Evolutionary conservation across 495 filamentous ascomycete species (phyloP).

Genomic region (Platismatia glauca): DNA sequence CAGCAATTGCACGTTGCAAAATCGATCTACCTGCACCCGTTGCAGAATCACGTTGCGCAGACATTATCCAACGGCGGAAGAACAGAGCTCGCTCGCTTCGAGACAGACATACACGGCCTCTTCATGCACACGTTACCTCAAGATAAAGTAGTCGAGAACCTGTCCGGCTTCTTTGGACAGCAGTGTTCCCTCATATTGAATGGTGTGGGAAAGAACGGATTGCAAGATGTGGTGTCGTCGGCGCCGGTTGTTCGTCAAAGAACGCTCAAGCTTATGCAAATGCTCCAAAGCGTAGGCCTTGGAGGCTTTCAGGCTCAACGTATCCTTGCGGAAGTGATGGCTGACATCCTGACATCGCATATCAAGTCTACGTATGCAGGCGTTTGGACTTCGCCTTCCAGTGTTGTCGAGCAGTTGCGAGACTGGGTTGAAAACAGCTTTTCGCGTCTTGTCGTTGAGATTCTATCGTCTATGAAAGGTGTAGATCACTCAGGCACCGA

Average conservation of each 20-base stretch:
- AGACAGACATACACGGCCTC: slow-evolving; percentile 54
- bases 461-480: slow-evolving; percentile 42
- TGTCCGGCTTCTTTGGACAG: slow-evolving; percentile 45
- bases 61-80: slow-evolving; percentile 27
- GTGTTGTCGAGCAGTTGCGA: slow-evolving; percentile 47
- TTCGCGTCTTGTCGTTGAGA: slow-evolving; percentile 55
- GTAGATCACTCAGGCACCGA: slow-evolving; percentile 21
- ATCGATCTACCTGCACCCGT: slow-evolving; percentile 39
- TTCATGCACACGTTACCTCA: slow-evolving; percentile 55
- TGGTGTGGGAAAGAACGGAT: slow-evolving; percentile 25
- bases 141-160: slow-evolving; percentile 38
- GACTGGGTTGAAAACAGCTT: slow-evolving; percentile 69
- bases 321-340: slow-evolving; percentile 67
- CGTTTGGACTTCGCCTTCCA: slow-evolving; percentile 49
- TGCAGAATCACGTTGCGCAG: slow-evolving; percentile 35
- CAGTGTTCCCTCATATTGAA: slow-evolving; percentile 50
- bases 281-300: slow-evolving; percentile 61
- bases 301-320: slow-evolving; percentile 66
- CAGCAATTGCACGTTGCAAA: slow-evolving; percentile 37
- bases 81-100: slow-evolving; percentile 41
- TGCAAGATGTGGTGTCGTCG: slow-evolving; percentile 24
- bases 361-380: slow-evolving; percentile 51
- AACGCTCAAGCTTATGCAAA: slow-evolving; percentile 45
- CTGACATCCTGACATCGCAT: slow-evolving; percentile 57
- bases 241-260: slow-evolving; percentile 11